Evolutionary conservation across 345 rosid genomes (phyloP).

Genomic region (Kernera saxatilis): DNA sequence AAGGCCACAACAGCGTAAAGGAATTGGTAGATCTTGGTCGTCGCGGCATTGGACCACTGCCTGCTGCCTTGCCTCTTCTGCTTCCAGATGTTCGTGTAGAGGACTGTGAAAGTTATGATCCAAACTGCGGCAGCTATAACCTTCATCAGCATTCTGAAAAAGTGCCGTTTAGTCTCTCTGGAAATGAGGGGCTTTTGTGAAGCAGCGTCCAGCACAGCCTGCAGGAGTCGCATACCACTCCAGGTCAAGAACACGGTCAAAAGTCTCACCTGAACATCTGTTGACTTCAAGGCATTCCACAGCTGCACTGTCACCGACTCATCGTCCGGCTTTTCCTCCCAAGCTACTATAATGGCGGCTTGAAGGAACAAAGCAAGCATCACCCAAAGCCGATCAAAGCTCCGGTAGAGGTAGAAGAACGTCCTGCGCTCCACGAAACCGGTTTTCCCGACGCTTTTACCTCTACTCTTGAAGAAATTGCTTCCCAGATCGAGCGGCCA

Average conservation of each 20-base stretch:
- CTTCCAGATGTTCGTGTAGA: constrained; percentile 69
- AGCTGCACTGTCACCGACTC: constrained; percentile 38
- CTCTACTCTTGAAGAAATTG: constrained; percentile 48
- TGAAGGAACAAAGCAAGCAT: constrained; percentile 69
- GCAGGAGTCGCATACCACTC: constrained; percentile 80
- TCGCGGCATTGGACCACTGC: constrained; percentile 45
- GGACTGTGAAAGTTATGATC: constrained; percentile 59
- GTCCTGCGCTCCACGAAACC: constrained; percentile 93
- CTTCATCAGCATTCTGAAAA: constrained; percentile 80
- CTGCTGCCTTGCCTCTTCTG: constrained; percentile 52
- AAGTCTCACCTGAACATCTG: constrained; percentile 47
- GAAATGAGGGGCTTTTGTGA: constrained; percentile 65
- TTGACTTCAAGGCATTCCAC: constrained; percentile 52
- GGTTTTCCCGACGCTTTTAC: constrained; percentile 60
- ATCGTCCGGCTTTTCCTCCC: constrained; percentile 34
- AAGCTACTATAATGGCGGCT: constrained; percentile 71
- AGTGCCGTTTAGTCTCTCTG: constrained; percentile 64
- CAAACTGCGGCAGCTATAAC: constrained; percentile 58
- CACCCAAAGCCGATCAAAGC: constrained; percentile 80
- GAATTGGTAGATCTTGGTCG: constrained; percentile 46
- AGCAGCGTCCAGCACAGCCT: constrained; percentile 67
- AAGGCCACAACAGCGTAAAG: constrained; percentile 61
- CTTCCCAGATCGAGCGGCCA: constrained; percentile 63
- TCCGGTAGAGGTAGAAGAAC: constrained; percentile 74
- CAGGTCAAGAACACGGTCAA: constrained; percentile 76